phyloP scores from a whole-genome alignment of 331 rosid species.

The Quercus tomentella region DNA sequence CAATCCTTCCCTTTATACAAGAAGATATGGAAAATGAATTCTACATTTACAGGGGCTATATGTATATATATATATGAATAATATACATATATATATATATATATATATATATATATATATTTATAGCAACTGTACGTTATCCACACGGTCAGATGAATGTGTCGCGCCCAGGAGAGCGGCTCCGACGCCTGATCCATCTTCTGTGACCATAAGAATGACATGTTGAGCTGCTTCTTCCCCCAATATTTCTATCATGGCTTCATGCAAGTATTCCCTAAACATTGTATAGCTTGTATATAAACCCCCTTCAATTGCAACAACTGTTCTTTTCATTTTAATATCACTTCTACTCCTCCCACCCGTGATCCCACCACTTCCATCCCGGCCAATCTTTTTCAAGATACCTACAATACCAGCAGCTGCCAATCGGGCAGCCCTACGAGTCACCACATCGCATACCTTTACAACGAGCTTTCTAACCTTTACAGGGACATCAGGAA shows the following conservation, averaged over 20 bases:
- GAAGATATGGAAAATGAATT: slow-evolving; percentile 42
- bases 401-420: slow-evolving; percentile 78
- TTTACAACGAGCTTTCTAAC: slow-evolving; percentile 58
- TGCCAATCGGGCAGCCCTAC: slow-evolving; percentile 75
- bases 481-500: slow-evolving; percentile 52
- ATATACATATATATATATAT: background rate
- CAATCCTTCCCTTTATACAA: slow-evolving; percentile 41
- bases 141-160: slow-evolving; percentile 50
- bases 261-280: slow-evolving; percentile 68
- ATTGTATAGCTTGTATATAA: slow-evolving; percentile 59
- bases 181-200: slow-evolving; percentile 81
- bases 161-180: slow-evolving; percentile 80
- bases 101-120: slow-evolving; percentile 19
- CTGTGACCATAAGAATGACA: slow-evolving; percentile 59
- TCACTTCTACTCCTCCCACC: slow-evolving; percentile 59
- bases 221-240: slow-evolving; percentile 73
- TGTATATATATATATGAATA: slow-evolving; percentile 23
- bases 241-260: slow-evolving; percentile 63
- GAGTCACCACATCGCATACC: slow-evolving; percentile 60
- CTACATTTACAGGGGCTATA: slow-evolving; percentile 64
- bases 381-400: slow-evolving; percentile 84
- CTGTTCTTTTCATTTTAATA: slow-evolving; percentile 56
- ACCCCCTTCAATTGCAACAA: slow-evolving; percentile 71
- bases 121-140: slow-evolving; percentile 53
- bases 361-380: slow-evolving; percentile 69